These are phyloP conservation scores for Dispira simplex DNA, from an alignment of 192 early-diverging fungal genomes.

Conservation along the genomic window DNA sequence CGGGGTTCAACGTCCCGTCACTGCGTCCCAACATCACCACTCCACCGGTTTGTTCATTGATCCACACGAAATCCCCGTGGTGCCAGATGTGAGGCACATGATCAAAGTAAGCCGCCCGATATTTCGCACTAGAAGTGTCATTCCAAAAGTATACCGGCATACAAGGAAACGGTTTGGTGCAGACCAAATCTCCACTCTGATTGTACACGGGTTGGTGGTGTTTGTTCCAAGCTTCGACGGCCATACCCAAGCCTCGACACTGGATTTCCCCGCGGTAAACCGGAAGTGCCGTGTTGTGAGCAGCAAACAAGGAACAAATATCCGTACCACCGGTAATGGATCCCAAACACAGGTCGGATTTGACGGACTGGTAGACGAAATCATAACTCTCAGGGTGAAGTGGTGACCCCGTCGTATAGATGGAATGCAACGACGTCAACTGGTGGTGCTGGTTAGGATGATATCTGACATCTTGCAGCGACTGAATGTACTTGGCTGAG, in stretches of 20 bases:
- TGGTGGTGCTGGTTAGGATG: conserved; percentile 42
- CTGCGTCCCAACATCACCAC: conserved; percentile 89
- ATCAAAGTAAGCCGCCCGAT: conserved; percentile 78
- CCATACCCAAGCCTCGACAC: conserved; percentile 84
- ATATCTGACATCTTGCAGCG: conserved; percentile 58
- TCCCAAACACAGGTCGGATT: conserved; percentile 70
- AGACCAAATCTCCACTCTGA: conserved; percentile 80
- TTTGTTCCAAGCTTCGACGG: conserved; percentile 77
- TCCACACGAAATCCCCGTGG: conserved; percentile 87
- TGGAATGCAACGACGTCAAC: conserved; percentile 45
- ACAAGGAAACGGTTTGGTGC: conserved; percentile 86
- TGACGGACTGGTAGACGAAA: conserved; percentile 78
- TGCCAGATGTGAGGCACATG: conserved; percentile 80
- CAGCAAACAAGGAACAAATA: conserved; percentile 90
- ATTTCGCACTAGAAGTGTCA: conserved; percentile 56
- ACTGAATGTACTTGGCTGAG: conserved; percentile 92
- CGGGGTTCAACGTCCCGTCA: conserved; percentile 87
- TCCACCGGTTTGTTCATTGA: conserved; percentile 72
- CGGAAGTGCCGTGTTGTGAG: conserved; percentile 74
- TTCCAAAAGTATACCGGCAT: conserved; percentile 96
- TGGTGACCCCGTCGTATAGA: conserved; percentile 92
- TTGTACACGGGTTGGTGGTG: conserved; percentile 41
- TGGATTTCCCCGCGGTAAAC: conserved; percentile 94
- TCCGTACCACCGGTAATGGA: conserved; percentile 97
- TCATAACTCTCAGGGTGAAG: conserved; percentile 86